Conservation (phyloP, 2,329 filamentous ascomycete genomes). For the Epichloe typhina region DNA sequence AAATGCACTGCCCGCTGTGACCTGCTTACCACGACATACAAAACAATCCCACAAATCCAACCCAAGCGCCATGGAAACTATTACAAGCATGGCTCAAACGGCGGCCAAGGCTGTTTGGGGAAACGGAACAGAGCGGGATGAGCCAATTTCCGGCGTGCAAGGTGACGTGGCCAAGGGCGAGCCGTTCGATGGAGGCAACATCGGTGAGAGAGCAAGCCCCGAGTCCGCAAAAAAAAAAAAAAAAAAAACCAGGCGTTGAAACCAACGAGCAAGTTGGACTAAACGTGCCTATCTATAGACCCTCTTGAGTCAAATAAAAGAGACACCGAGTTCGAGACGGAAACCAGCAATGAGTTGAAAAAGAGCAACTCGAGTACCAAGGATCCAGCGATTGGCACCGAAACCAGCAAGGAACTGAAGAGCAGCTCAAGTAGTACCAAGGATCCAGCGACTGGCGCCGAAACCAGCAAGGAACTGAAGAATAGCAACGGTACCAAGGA, state of each 20-base stretch:
- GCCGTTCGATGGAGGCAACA: slow-evolving; percentile 69
- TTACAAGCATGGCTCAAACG: slow-evolving; percentile 38
- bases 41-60: not conserved
- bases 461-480: not conserved
- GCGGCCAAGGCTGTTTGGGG: slow-evolving; percentile 31
- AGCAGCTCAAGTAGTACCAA: not conserved
- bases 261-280: too few species aligned
- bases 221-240: not conserved
- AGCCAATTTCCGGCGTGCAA: slow-evolving; percentile 59
- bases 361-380: not conserved
- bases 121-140: slow-evolving; percentile 29
- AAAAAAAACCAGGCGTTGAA: too few species aligned
- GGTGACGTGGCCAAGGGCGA: slow-evolving; percentile 56
- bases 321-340: not conserved
- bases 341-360: not conserved
- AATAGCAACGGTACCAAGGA: not conserved
- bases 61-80: slow-evolving; percentile 43
- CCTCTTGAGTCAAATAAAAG: not conserved
- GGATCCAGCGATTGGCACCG: not conserved
- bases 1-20: not conserved
- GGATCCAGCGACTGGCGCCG: not conserved
- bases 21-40: not conserved
- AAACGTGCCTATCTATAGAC: not conserved
- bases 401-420: not conserved
- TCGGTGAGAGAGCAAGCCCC: slow-evolving; percentile 28